Conservation (phyloP, 495 filamentous ascomycete genomes). For the Penicillium cataractarum region DNA sequence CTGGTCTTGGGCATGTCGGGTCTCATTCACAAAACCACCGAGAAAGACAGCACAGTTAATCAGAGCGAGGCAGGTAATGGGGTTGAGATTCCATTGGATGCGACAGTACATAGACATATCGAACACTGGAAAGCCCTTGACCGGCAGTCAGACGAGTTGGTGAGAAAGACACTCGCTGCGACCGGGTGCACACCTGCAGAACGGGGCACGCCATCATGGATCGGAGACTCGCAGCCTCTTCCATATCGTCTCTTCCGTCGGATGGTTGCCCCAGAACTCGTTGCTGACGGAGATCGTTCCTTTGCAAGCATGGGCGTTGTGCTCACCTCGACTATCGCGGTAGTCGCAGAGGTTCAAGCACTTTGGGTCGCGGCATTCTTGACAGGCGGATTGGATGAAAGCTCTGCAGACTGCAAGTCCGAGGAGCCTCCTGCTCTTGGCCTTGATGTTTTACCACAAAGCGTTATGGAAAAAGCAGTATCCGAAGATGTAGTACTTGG, state of each 20-base stretch:
- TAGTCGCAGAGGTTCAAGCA: constrained; percentile 64
- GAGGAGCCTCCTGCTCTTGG: neutral
- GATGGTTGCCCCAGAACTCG: constrained; percentile 48
- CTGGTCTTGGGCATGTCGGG: constrained; percentile 25
- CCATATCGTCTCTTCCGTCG: constrained; percentile 61
- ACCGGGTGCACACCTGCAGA: constrained; percentile 16
- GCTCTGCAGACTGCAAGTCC: neutral
- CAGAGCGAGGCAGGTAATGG: neutral
- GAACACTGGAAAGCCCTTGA: constrained; percentile 29
- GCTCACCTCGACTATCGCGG: constrained; percentile 56
- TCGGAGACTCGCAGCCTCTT: constrained; percentile 21
- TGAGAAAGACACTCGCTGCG: constrained; percentile 15
- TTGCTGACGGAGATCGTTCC: constrained; percentile 59
- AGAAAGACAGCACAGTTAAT: neutral
- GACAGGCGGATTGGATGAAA: constrained; percentile 26
- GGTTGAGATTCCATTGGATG: constrained; percentile 6
- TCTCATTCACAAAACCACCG: neutral
- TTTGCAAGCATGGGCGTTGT: constrained; percentile 64
- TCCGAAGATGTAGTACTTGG: constrained; percentile 37
- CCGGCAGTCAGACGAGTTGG: constrained; percentile 1
- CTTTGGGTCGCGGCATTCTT: constrained; percentile 70
- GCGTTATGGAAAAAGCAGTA: constrained; percentile 21
- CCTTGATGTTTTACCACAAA: constrained; percentile 14
- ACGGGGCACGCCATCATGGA: constrained; percentile 18
- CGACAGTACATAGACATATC: neutral